Conservation (phyloP, 1,284 basidiomycete genomes). For the Mycena sp. region DNA sequence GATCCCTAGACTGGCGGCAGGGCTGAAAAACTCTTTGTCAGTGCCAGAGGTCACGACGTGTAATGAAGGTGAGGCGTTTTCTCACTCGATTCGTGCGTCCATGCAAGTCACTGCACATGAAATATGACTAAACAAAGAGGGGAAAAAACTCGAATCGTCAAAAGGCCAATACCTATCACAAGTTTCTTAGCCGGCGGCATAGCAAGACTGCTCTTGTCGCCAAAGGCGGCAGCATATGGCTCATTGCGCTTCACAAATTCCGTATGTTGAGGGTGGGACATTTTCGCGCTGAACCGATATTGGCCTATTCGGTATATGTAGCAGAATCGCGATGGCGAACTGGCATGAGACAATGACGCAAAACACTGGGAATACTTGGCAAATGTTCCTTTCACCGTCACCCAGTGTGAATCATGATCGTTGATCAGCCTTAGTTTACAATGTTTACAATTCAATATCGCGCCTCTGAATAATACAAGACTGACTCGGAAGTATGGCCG, state of each 20-base stretch:
- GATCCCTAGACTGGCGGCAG: slow-evolving; percentile 65
- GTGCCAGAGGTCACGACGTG: no score
- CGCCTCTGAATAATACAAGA: no score
- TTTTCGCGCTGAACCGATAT: no score
- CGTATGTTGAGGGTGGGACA: slow-evolving; percentile 25
- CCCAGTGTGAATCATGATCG: no score
- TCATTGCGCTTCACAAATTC: slow-evolving; percentile 29
- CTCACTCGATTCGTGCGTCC: slow-evolving; percentile 67
- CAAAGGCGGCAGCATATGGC: slow-evolving; percentile 25
- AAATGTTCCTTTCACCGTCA: no score
- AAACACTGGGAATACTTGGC: no score
- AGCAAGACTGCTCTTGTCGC: slow-evolving; percentile 25
- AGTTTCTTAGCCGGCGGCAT: slow-evolving; percentile 39
- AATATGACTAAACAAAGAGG: not conserved
- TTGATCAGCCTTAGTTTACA: no score
- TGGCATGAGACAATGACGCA: no score
- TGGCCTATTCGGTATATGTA: no score
- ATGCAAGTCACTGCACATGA: slow-evolving; percentile 67
- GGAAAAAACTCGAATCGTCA: slow-evolving; percentile 31
- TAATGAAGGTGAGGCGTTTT: slow-evolving; percentile 14
- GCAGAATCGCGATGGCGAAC: no score
- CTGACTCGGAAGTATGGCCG: no score
- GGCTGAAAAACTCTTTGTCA: slow-evolving; percentile 45
- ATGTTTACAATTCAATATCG: no score
- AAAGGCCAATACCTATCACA: slow-evolving; percentile 32